Evolutionary conservation across 306 rosid species (phyloP), one percentile per base, ranked within the genome.

Genomic region (Macrotyloma uniflorum): DNA sequence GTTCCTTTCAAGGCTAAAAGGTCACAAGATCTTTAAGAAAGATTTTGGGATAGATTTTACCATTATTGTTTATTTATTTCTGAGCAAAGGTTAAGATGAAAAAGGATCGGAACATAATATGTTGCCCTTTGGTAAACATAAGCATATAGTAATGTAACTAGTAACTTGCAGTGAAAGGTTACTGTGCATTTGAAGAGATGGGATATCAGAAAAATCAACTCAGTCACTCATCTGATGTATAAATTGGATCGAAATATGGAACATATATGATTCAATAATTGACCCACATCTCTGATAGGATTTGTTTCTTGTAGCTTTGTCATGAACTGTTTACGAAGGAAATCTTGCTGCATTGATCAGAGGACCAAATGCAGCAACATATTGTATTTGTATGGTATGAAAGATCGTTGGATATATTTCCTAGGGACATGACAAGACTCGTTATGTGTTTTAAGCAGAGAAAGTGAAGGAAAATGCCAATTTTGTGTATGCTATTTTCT

Each of bases 31-130:
- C 84, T 43, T 54, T 32, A 22, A n/a, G 24, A 40, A 69, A 64
- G 75, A 80, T 80, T 40, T 66, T 8, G 35, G 5, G 74, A 26
- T 64, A 54, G 70, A 73, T 74, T 73, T 73, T 73, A 54, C 80
- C 68, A 35, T 53, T 73, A 35, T 53, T 73, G 30, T 74, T 74
- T 74, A 74, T 74, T 74, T 57, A 57, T 45, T 70, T 81, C 71
- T 55, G 80, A 81, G 57, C 76, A 43, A 54, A 74, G 69, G 79
- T 53, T 51, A 51, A 54, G 54, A 67, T 80, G 68, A 54, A 80
- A 80, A 65, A 28, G 64, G 28, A 10, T 63, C 4, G 22, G 67
- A 40, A 30, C 32, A 32, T 32, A 32, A 45, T 62, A 51, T 32
- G 43, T 67, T 74, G 70, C 57, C 76, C 64, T 80, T 79, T 63